A percentile compares a stretch with the other conserved stretches of the same genome.
These are phyloP conservation scores for Thermothielavioides terrestris DNA, from an alignment of 495 filamentous ascomycete genomes.

Conservation along the genomic window DNA sequence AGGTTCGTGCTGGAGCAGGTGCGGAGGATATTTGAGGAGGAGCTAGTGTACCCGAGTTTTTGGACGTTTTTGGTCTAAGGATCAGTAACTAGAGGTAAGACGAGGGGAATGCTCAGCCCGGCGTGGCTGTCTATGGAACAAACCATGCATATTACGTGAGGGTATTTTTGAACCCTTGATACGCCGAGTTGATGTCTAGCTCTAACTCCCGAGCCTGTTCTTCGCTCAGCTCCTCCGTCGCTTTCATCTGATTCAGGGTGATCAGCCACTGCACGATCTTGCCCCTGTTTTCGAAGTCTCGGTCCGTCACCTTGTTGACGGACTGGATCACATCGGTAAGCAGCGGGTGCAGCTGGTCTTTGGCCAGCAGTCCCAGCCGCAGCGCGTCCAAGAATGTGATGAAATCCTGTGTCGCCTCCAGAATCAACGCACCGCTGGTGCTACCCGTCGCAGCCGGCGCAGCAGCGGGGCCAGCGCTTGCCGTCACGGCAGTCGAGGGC, in stretches of 20 bases:
- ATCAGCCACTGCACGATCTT: constrained; percentile 99
- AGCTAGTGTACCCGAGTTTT: constrained; percentile 95
- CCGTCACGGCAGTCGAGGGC: constrained; percentile 51
- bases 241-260: constrained; percentile 91
- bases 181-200: constrained; percentile 83
- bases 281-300: constrained; percentile 84
- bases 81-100: no score
- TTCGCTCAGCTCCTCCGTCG: constrained; percentile 80
- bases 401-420: constrained; percentile 90
- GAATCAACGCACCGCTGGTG: constrained; percentile 64
- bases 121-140: background rate
- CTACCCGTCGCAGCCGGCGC: constrained; percentile 43
- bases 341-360: constrained; percentile 90
- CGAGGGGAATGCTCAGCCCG: background rate
- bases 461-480: constrained; percentile 39
- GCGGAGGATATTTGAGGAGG: constrained; percentile 92
- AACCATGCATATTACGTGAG: constrained; percentile 19
- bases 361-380: constrained; percentile 77
- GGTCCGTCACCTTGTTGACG: constrained; percentile 90
- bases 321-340: constrained; percentile 91
- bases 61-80: constrained; percentile 94
- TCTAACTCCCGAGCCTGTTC: constrained; percentile 80
- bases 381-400: constrained; percentile 96
- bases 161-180: constrained; percentile 74
- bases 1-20: constrained; percentile 96